phyloP scores from a whole-genome alignment of 78 protist genomes.

The Protostelium mycophagum region DNA sequence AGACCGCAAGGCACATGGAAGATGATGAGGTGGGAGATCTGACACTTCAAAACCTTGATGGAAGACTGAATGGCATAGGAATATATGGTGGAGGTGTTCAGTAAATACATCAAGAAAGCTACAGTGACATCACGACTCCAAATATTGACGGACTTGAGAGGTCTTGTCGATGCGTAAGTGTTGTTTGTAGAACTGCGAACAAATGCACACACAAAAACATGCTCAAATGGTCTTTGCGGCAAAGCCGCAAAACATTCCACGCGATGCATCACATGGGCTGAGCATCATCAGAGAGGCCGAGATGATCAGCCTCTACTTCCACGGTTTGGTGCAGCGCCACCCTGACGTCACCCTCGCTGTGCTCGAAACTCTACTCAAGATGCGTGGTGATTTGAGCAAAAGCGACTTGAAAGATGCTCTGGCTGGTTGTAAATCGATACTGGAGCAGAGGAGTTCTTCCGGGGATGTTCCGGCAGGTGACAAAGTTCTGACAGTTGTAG shows the following conservation, averaged over 20 bases:
- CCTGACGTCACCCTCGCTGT: background rate
- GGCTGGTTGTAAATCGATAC: background rate
- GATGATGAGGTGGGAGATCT: background rate
- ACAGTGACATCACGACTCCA: background rate
- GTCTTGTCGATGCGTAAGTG: background rate
- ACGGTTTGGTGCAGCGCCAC: background rate
- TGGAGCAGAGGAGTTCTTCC: background rate
- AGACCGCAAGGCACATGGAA: background rate
- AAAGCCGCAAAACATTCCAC: no score
- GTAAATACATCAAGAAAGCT: background rate
- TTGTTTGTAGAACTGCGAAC: background rate
- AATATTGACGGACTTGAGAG: background rate
- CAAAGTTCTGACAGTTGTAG: background rate
- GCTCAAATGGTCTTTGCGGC: no score
- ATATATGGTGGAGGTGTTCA: background rate
- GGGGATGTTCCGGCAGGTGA: background rate
- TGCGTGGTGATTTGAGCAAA: background rate
- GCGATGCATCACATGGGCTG: background rate
- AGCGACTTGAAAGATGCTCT: background rate
- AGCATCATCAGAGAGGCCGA: background rate
- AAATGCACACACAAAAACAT: no score
- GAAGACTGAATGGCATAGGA: background rate
- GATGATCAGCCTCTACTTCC: background rate
- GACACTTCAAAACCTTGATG: background rate
- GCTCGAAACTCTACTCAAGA: background rate